phyloP scores from a whole-genome alignment of 2,329 filamentous ascomycete genomes.

The Phialophora chinensis region DNA sequence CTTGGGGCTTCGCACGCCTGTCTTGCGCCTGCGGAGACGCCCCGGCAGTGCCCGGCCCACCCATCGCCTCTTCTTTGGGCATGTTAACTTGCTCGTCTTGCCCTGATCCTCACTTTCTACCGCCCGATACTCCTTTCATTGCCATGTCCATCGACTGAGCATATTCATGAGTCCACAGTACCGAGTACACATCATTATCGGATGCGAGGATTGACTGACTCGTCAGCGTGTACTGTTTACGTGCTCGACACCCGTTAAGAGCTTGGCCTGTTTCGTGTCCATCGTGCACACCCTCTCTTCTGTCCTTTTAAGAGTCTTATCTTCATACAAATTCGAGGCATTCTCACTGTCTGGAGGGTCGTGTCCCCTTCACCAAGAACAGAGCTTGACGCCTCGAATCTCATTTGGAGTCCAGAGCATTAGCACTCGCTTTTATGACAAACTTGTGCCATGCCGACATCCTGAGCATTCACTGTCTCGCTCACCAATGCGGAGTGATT shows the following conservation, averaged over 20 bases:
- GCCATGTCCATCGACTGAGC: no score
- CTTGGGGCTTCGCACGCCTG: neutral
- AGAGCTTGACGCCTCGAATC: neutral
- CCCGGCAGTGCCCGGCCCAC: no score
- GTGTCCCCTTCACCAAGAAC: no score
- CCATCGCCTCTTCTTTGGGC: no score
- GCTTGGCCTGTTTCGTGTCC: neutral
- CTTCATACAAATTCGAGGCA: neutral
- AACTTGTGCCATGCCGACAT: neutral
- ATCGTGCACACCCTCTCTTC: neutral
- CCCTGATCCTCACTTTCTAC: neutral
- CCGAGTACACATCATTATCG: neutral
- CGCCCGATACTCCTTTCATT: no score
- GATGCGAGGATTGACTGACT: neutral
- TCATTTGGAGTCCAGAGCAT: neutral
- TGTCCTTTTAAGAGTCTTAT: neutral
- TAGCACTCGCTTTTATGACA: neutral
- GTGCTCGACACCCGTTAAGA: neutral
- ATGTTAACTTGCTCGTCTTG: neutral
- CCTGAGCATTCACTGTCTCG: neutral
- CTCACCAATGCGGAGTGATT: neutral
- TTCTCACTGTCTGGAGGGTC: neutral
- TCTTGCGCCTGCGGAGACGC: neutral
- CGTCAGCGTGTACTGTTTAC: neutral
- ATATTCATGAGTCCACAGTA: no score